Conservation (phyloP, 1,139 yeast genomes). For the Diutina neorugosa region DNA sequence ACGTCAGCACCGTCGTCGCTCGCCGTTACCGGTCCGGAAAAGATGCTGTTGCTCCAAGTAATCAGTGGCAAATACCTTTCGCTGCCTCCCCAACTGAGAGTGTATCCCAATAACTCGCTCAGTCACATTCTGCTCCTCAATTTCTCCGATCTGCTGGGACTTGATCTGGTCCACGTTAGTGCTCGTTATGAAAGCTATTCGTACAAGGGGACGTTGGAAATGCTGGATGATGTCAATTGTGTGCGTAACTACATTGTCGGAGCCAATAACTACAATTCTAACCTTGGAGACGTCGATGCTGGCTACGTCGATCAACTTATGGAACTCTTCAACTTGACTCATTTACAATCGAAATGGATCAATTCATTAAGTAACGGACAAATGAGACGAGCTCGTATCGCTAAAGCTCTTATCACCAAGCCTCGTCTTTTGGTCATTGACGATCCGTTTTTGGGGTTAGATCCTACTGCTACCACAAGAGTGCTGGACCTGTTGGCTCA, state of each 20-base stretch:
- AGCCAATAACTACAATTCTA: conserved; percentile 33
- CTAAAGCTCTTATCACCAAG: conserved; percentile 50
- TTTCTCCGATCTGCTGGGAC: conserved; percentile 44
- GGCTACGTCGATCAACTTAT: conserved; percentile 30
- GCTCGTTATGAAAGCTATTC: conserved; percentile 77
- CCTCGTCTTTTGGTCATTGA: conserved; percentile 67
- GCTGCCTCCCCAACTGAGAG: conserved; percentile 40
- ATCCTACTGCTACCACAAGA: conserved; percentile 53
- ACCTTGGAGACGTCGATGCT: conserved; percentile 10
- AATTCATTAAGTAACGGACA: conserved; percentile 91
- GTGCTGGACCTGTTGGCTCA: conserved; percentile 36
- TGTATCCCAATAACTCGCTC: conserved; percentile 32
- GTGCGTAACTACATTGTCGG: conserved; percentile 44
- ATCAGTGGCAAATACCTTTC: conserved; percentile 31
- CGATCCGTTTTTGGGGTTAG: conserved; percentile 88
- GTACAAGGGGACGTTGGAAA: conserved; percentile 41
- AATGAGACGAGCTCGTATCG: conserved; percentile 79
- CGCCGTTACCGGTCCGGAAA: conserved; percentile 26
- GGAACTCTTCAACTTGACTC: conserved; percentile 40
- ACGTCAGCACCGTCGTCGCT: conserved; percentile 14
- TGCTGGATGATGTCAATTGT: conserved; percentile 67
- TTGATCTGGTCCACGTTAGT: conserved; percentile 66
- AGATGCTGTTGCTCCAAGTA: conserved; percentile 21
- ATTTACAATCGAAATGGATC: conserved; percentile 60
- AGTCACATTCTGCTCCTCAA: conserved; percentile 36